A percentile compares a stretch with the other conserved stretches of the same genome.
Evolutionary conservation across 306 rosid species (phyloP).

Genomic region (Cucumis melo): DNA sequence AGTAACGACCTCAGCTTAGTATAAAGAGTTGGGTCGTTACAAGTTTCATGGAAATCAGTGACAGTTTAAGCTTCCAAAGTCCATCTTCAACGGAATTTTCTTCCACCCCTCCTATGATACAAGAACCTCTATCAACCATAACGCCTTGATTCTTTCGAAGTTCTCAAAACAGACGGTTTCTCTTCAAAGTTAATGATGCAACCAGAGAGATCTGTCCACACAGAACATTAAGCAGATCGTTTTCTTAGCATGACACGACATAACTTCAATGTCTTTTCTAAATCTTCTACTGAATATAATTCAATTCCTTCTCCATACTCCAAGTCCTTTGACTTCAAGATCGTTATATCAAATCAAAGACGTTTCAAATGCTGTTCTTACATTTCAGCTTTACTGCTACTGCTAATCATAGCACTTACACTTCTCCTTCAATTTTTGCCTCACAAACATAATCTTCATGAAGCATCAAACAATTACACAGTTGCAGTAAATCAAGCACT

Average conservation of each 20-base stretch:
- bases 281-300: slow-evolving; percentile 21
- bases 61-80: neutral
- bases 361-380: slow-evolving; percentile 30
- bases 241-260: slow-evolving; percentile 38
- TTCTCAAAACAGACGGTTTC: neutral
- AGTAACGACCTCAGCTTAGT: too few species aligned
- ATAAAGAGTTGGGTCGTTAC: too few species aligned
- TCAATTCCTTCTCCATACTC: slow-evolving; percentile 30
- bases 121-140: neutral
- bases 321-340: slow-evolving; percentile 37
- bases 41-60: neutral
- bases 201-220: slow-evolving; percentile 23
- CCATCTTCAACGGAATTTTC: neutral
- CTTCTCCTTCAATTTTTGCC: slow-evolving; percentile 35
- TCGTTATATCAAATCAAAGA: slow-evolving; percentile 38
- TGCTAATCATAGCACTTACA: slow-evolving; percentile 24
- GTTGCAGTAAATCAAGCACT: slow-evolving; percentile 60
- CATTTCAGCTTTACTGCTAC: slow-evolving; percentile 13
- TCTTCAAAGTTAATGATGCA: slow-evolving; percentile 7
- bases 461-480: slow-evolving; percentile 32
- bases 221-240: slow-evolving; percentile 34
- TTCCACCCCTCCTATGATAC: neutral
- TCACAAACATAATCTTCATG: slow-evolving; percentile 24
- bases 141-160: neutral
- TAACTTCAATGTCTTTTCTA: slow-evolving; percentile 25